Evolutionary conservation across 2,329 filamentous ascomycete genomes (phyloP), one percentile per base, ranked within the genome.

Genomic region (Cryphonectria naterciae): DNA sequence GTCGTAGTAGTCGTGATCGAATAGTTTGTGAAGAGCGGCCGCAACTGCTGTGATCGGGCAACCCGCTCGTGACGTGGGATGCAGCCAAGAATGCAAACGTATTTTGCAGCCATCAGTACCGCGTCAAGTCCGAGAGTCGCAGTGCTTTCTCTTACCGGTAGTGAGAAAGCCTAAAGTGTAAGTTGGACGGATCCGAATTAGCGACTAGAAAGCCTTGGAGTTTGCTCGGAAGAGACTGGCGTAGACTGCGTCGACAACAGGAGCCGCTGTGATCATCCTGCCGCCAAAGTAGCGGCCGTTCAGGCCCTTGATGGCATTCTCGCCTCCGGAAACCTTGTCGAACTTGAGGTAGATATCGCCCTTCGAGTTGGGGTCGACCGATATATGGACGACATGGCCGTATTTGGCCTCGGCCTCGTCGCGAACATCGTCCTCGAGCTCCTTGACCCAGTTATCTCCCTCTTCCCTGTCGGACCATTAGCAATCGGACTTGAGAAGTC

Each of bases 341-440:
- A 99, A 99, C 83, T 99, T 99, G 81, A 99, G 91, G 83, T 97
- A 99, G 77, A 99, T 95, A 80, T 99, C 96, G 83, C 96, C 96
- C 81, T 93, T 90, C 64, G 94, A 96, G 84, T 97, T 97, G 75
- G 93, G 90, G 85, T 98, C 95, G 83, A 97, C 88, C 77, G 94
- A 89, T 83, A 98, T 97, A 89, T 99, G 96, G 81, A 98, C 94
- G 78, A 99, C 95, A 77, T 95, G 93, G 79, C 96, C 96, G 86
- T 98, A 99, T 86, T 96, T 97, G 77, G 90, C 88, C 84, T 97
- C 93, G 80, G 95, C 97, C 86, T 99, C 96, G 78, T 89, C 87
- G 82, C 93, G 92, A 79, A 99, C 93, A 79, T 99, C 96, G 80
- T 94, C 91, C 84, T 98, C 95, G 75, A 99, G 87, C 77, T 98